These are phyloP conservation scores for Persicaria maculosa DNA, from an alignment of 148 eudicot species.

Conservation along the genomic window DNA sequence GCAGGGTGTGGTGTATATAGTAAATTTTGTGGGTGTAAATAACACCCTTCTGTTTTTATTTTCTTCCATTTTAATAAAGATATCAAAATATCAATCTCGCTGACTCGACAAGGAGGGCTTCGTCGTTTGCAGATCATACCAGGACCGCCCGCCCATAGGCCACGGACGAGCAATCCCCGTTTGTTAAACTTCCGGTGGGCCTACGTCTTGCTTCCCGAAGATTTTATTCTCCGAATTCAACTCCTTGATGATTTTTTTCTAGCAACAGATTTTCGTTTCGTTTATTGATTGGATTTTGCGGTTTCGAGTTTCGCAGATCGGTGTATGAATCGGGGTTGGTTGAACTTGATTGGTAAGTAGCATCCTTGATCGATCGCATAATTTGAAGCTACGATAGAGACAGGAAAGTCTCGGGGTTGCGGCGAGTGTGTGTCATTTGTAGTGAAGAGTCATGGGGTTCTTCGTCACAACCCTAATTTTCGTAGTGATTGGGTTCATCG, in stretches of 20 bases:
- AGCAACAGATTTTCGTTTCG: neutral
- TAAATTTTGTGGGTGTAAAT: no score
- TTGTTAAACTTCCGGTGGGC: neutral
- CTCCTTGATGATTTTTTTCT: neutral
- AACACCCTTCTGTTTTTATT: no score
- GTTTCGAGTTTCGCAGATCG: conserved; percentile 8
- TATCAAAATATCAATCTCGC: neutral
- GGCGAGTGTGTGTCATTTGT: neutral
- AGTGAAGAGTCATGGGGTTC: conserved; percentile 56
- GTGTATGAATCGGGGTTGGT: neutral
- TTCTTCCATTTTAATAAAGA: no score
- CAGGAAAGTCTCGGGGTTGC: neutral
- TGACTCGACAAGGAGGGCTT: neutral
- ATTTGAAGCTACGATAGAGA: neutral
- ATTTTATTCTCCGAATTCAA: neutral
- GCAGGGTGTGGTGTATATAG: no score
- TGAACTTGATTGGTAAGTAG: neutral
- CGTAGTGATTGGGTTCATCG: conserved; percentile 64
- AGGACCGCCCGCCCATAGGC: neutral
- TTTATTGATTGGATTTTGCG: neutral
- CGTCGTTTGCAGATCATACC: neutral
- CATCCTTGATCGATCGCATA: neutral
- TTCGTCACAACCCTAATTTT: conserved; percentile 74
- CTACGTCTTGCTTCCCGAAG: neutral
- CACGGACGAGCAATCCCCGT: neutral